These are phyloP conservation scores for Rhizophagus sp. DNA, from an alignment of 192 early-diverging fungal genomes.

Conservation along the genomic window DNA sequence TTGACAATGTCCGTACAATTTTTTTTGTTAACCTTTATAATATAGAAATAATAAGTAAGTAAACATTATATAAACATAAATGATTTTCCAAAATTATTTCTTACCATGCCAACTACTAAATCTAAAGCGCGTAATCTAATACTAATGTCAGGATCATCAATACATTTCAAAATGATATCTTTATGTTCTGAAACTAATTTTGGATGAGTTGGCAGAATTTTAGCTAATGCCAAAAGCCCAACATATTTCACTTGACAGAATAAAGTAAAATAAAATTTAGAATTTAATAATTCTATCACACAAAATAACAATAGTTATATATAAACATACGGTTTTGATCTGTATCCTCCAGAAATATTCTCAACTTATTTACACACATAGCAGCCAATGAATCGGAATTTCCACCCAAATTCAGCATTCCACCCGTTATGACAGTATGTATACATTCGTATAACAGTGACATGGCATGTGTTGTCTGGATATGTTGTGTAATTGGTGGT, in stretches of 20 bases:
- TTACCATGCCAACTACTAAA: conserved; percentile 81
- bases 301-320: background rate
- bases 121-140: conserved; percentile 91
- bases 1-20: conserved; percentile 84
- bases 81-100: background rate
- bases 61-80: background rate
- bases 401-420: conserved; percentile 71
- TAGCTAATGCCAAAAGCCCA: conserved; percentile 82
- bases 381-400: conserved; percentile 65
- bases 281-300: background rate
- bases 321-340: conserved; percentile 86
- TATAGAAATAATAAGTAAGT: background rate
- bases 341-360: conserved; percentile 76
- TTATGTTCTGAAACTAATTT: conserved; percentile 79
- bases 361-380: conserved; percentile 82
- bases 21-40: conserved; percentile 63
- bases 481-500: conserved; percentile 78
- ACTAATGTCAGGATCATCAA: conserved; percentile 90
- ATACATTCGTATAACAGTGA: conserved; percentile 98
- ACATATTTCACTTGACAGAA: conserved; percentile 79
- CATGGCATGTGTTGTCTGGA: conserved; percentile 90
- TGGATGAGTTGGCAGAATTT: conserved; percentile 83
- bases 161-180: conserved; percentile 81
- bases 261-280: background rate
- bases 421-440: conserved; percentile 87